Percentiles rank a stretch among this genome's conserved stretches.
Evolutionary conservation across 768 basidiomycete species (phyloP).

Genomic region (Phlebiopsis flavidoalba): DNA sequence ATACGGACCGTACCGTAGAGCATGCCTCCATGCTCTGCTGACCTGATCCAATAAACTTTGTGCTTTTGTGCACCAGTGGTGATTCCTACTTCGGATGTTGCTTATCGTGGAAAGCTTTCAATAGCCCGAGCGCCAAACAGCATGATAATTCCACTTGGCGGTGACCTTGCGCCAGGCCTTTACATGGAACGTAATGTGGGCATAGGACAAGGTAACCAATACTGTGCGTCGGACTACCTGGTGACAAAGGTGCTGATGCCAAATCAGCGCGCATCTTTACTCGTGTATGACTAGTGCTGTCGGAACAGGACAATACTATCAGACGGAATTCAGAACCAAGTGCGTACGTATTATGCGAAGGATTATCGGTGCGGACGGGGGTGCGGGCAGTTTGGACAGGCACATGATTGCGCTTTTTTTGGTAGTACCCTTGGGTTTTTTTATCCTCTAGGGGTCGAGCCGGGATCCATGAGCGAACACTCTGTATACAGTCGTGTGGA

Average conservation of each 20-base stretch:
- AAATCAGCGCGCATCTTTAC: slow-evolving; percentile 22
- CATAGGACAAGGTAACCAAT: slow-evolving; percentile 44
- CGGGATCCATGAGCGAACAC: no score
- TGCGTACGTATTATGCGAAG: slow-evolving; percentile 35
- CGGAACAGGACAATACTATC: slow-evolving; percentile 49
- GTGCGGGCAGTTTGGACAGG: slow-evolving; percentile 21
- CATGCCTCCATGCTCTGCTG: neutral
- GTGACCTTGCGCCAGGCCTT: slow-evolving; percentile 44
- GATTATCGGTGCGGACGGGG: slow-evolving; percentile 19
- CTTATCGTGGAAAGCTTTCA: slow-evolving; percentile 5
- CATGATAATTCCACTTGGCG: slow-evolving; percentile 42
- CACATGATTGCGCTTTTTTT: slow-evolving; percentile 22
- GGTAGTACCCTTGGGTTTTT: slow-evolving; percentile 7
- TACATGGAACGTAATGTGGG: slow-evolving; percentile 47
- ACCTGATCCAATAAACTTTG: neutral
- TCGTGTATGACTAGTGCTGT: slow-evolving; percentile 57
- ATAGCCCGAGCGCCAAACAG: slow-evolving; percentile 30
- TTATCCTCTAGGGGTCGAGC: neutral
- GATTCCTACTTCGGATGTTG: slow-evolving; percentile 52
- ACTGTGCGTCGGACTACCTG: slow-evolving; percentile 66
- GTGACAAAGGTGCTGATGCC: slow-evolving; percentile 18
- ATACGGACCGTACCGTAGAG: neutral
- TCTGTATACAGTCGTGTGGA: slow-evolving; percentile 46
- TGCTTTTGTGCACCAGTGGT: slow-evolving; percentile 36
- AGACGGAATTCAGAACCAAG: slow-evolving; percentile 35